phyloP scores from a whole-genome alignment of 2,329 filamentous ascomycete species.

The Phialophora macrospora region DNA sequence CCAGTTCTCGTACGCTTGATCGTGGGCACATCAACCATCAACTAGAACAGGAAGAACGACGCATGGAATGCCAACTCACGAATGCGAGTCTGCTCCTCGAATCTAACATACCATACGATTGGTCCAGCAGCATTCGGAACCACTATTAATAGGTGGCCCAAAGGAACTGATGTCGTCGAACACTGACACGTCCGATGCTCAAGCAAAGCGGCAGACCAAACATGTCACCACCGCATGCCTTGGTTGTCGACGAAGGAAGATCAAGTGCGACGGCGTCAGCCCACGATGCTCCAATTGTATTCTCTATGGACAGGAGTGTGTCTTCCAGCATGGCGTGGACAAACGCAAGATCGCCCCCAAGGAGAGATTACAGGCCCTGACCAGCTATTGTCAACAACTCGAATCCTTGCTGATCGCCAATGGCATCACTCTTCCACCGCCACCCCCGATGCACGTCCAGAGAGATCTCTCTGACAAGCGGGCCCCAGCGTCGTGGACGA shows the following conservation, averaged over 20 bases:
- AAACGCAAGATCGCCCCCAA: conserved; percentile 34
- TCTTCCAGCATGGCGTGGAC: conserved; percentile 29
- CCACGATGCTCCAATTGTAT: conserved; percentile 39
- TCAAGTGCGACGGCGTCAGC: conserved; percentile 39
- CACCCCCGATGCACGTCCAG: conserved; percentile 26
- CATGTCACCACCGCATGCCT: conserved; percentile 35
- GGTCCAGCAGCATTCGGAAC: neutral
- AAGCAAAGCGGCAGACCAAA: conserved; percentile 22
- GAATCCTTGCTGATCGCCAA: conserved; percentile 22
- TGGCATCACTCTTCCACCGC: conserved; percentile 22
- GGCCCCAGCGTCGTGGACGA: neutral
- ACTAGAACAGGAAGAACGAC: neutral
- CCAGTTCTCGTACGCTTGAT: neutral
- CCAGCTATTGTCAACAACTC: conserved; percentile 27
- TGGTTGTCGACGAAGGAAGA: conserved; percentile 38
- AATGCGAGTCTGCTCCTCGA: neutral
- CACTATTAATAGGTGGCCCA: neutral
- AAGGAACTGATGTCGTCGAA: conserved; percentile 14
- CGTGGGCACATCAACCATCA: neutral
- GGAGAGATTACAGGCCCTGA: conserved; percentile 28
- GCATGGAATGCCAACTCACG: conserved; percentile 1
- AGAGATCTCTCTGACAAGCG: neutral
- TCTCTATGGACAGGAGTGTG: conserved; percentile 29
- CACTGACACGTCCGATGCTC: conserved; percentile 5
- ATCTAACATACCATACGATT: neutral